A percentile compares a stretch with the other conserved stretches of the same genome.
These are phyloP conservation scores for Trichoderma sp. DNA, from an alignment of 2,329 filamentous ascomycete species.

Conservation along the genomic window DNA sequence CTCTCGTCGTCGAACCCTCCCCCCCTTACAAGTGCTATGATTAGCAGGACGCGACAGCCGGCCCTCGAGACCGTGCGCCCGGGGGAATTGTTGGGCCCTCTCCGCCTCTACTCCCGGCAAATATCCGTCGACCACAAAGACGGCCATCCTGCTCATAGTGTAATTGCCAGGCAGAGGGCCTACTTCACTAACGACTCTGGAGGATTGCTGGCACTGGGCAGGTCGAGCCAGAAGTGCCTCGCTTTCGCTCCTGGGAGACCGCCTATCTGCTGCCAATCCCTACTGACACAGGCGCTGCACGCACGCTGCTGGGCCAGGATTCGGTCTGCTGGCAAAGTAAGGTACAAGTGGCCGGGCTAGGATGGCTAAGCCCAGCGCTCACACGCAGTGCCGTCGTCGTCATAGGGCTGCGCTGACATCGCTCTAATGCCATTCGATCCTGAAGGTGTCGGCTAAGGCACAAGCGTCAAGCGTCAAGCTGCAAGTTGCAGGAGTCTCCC, in stretches of 20 bases:
- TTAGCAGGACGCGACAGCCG: conserved; percentile 26
- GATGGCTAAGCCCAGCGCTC: conserved; percentile 6
- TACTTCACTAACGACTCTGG: not conserved
- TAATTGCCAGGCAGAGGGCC: not conserved
- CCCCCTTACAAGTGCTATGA: conserved; percentile 3
- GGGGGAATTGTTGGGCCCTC: conserved; percentile 27
- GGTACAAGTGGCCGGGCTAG: conserved; percentile 21
- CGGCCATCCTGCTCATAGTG: not conserved
- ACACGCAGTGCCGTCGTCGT: conserved; percentile 30
- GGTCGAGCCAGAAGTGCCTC: not conserved
- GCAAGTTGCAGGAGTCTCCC: not conserved
- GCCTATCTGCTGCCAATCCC: not conserved
- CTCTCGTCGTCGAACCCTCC: not conserved
- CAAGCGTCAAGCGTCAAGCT: conserved; percentile 13
- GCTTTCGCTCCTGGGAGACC: not conserved
- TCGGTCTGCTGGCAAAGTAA: conserved; percentile 11
- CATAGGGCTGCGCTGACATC: conserved; percentile 38
- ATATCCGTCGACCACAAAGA: conserved; percentile 5
- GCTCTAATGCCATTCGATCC: conserved; percentile 14
- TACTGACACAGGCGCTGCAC: not conserved
- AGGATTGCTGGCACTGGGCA: not conserved
- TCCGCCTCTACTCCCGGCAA: conserved; percentile 18
- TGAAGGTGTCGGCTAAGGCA: conserved; percentile 6
- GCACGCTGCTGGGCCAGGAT: not conserved
- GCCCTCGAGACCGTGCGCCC: conserved; percentile 12